Percentiles rank a stretch among this genome's conserved stretches.
Evolutionary conservation across 148 eudicot species (phyloP).

Genomic region (Amaranthus palmeri): DNA sequence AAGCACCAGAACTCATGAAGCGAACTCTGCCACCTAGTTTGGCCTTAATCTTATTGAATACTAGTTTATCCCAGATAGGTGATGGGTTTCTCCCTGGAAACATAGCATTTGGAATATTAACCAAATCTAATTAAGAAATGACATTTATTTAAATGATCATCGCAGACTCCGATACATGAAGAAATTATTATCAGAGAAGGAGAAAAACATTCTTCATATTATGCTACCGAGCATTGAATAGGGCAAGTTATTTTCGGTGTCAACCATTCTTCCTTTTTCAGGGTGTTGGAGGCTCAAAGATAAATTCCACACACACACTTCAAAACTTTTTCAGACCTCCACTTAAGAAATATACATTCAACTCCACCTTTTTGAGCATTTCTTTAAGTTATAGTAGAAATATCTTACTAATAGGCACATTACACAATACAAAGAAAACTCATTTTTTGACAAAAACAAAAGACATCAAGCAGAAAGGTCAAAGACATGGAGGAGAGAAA

Average conservation of each 20-base stretch:
- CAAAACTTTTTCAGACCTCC: no score
- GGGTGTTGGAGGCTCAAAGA: no score
- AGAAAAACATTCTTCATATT: no score
- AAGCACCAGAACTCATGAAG: constrained; percentile 85
- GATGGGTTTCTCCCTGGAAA: constrained; percentile 69
- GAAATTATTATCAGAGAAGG: no score
- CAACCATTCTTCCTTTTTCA: no score
- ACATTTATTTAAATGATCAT: constrained; percentile 1
- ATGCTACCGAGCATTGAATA: no score
- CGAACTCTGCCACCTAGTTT: constrained; percentile 95
- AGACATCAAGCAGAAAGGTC: neutral
- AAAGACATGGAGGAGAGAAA: neutral
- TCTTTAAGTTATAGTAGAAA: no score
- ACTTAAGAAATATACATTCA: no score
- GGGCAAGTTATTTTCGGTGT: no score
- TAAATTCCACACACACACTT: no score
- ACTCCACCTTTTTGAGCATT: no score
- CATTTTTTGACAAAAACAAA: neutral
- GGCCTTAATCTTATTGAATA: constrained; percentile 89
- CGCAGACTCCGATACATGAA: neutral
- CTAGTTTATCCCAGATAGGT: constrained; percentile 88
- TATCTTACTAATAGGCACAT: neutral
- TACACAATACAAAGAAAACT: neutral
- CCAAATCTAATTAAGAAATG: neutral
- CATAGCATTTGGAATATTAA: constrained; percentile 3